phyloP scores from a whole-genome alignment of 495 filamentous ascomycete genomes.

The Articulospora tetracladia region DNA sequence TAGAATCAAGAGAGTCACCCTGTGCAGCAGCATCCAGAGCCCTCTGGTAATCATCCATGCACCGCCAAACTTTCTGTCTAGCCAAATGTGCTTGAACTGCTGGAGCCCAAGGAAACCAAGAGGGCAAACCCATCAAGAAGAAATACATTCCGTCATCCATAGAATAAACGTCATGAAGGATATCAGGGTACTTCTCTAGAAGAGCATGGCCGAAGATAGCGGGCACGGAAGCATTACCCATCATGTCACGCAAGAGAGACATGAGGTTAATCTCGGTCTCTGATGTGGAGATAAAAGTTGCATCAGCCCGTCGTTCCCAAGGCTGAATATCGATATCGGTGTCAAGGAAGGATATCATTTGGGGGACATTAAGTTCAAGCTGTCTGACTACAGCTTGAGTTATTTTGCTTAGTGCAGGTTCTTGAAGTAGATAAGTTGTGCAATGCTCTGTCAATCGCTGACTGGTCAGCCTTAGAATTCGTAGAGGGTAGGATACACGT shows the following conservation, averaged over 20 bases:
- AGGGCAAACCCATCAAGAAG: conserved; percentile 47
- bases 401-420: conserved; percentile 39
- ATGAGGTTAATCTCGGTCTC: conserved; percentile 49
- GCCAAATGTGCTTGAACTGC: conserved; percentile 49
- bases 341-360: conserved; percentile 54
- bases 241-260: conserved; percentile 49
- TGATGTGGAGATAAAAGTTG: conserved; percentile 27
- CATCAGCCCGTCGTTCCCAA: conserved; percentile 53
- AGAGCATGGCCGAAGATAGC: conserved; percentile 53
- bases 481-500: neutral
- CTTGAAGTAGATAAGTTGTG: conserved; percentile 36
- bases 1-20: conserved; percentile 35
- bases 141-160: conserved; percentile 50
- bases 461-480: conserved; percentile 26
- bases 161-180: conserved; percentile 51
- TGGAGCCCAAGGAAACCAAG: conserved; percentile 45
- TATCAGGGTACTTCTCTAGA: conserved; percentile 47
- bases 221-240: conserved; percentile 45
- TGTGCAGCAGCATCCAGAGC: conserved; percentile 44
- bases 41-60: conserved; percentile 43
- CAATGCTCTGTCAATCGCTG: conserved; percentile 34
- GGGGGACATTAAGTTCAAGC: conserved; percentile 40
- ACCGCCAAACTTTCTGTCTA: conserved; percentile 43
- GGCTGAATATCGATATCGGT: conserved; percentile 55
- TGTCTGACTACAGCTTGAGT: conserved; percentile 30